phyloP scores from a whole-genome alignment of 2,329 filamentous ascomycete species.

The Penicillium italicum region DNA sequence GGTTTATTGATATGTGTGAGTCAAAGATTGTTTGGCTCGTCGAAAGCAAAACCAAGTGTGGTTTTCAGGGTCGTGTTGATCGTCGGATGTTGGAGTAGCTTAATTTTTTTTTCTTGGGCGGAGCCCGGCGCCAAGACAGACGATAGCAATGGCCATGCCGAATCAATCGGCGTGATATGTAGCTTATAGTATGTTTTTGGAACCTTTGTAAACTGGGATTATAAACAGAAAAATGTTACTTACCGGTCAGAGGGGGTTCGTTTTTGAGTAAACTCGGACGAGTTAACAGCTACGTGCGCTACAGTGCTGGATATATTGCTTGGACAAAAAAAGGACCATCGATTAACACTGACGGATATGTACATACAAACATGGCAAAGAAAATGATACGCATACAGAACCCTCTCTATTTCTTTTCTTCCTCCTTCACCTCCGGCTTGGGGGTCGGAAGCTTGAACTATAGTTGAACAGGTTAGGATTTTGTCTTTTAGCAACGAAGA shows the following conservation, averaged over 20 bases:
- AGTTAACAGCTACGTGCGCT: not conserved
- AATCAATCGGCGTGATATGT: not conserved
- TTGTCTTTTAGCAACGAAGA: not conserved
- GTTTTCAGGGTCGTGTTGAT: not conserved
- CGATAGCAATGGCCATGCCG: not conserved
- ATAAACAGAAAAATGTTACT: too few relatives aligned
- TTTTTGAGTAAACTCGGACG: not conserved
- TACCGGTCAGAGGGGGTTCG: too few relatives aligned
- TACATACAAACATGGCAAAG: slow-evolving; percentile 41
- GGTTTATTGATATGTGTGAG: not conserved
- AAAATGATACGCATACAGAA: slow-evolving; percentile 38
- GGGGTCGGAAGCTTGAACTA: slow-evolving; percentile 91
- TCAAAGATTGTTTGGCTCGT: not conserved
- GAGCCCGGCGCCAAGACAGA: slow-evolving; percentile 20
- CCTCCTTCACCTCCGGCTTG: slow-evolving; percentile 88
- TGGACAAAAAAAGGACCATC: slow-evolving; percentile 16
- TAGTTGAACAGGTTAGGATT: slow-evolving; percentile 10
- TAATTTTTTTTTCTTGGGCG: slow-evolving; percentile 22
- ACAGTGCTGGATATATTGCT: not conserved
- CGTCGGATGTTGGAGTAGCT: slow-evolving; percentile 10
- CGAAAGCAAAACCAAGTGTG: too few relatives aligned
- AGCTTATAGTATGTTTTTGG: too few relatives aligned
- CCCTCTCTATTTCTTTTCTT: slow-evolving; percentile 76
- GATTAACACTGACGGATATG: slow-evolving; percentile 29
- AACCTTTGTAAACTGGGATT: not conserved